phyloP scores from a whole-genome alignment of 2,329 filamentous ascomycete species.

The Sarocladiaceae sp. region DNA sequence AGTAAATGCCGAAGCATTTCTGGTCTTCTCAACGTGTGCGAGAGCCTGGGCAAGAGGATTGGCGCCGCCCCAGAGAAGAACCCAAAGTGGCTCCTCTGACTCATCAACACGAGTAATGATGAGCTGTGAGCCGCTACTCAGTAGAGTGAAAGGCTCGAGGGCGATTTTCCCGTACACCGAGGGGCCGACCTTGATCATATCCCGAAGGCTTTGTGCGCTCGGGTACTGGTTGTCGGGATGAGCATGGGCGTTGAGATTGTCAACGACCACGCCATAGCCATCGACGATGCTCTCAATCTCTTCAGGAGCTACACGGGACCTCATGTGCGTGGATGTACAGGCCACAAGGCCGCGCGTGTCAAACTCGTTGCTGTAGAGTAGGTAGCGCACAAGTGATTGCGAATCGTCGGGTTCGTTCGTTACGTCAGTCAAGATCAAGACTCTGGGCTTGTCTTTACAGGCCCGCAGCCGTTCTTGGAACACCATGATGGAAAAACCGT shows the following conservation, averaged over 20 bases:
- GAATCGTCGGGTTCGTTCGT: constrained; percentile 39
- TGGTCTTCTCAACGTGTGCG: not conserved
- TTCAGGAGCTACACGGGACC: constrained; percentile 24
- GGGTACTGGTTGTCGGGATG: constrained; percentile 39
- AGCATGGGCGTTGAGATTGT: constrained; percentile 44
- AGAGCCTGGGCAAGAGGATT: constrained; percentile 48
- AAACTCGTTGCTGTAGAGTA: constrained; percentile 39
- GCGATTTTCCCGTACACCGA: constrained; percentile 18
- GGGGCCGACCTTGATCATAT: constrained; percentile 34
- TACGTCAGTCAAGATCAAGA: constrained; percentile 37
- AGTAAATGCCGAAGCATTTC: constrained; percentile 26
- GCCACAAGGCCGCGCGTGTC: constrained; percentile 35
- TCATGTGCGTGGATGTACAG: constrained; percentile 38
- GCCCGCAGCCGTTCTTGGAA: not conserved
- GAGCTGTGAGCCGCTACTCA: constrained; percentile 8
- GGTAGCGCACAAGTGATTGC: constrained; percentile 34
- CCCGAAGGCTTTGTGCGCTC: constrained; percentile 27
- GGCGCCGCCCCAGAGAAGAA: constrained; percentile 49
- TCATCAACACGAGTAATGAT: not conserved
- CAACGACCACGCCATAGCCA: constrained; percentile 36
- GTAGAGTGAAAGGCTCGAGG: not conserved
- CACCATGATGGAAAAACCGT: too few species aligned
- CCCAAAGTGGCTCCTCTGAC: constrained; percentile 39
- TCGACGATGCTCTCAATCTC: constrained; percentile 39
- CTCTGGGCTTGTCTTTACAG: constrained; percentile 20